These are phyloP conservation scores for Jatropha curcas DNA, from an alignment of 345 rosid genomes.

Conservation along the genomic window DNA sequence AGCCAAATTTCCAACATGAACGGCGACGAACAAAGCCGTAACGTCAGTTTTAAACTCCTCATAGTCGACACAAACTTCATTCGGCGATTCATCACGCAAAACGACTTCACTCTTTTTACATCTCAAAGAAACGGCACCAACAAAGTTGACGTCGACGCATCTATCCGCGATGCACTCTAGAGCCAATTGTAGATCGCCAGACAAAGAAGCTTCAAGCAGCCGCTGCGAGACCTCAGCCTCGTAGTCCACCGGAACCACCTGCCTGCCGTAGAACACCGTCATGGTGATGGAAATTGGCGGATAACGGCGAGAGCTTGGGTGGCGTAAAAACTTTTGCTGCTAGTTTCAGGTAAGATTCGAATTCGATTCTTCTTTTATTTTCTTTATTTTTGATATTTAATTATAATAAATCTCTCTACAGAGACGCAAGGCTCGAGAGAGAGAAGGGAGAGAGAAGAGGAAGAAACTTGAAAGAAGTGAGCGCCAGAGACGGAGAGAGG, in stretches of 20 bases:
- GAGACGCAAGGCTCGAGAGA: slow-evolving; percentile 47
- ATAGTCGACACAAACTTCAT: slow-evolving; percentile 60
- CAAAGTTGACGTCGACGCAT: slow-evolving; percentile 78
- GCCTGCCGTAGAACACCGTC: slow-evolving; percentile 84
- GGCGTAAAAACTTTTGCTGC: slow-evolving; percentile 19
- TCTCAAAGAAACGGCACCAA: slow-evolving; percentile 75
- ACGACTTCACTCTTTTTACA: slow-evolving; percentile 69
- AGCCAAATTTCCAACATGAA: slow-evolving; percentile 66
- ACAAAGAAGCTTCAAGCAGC: slow-evolving; percentile 69
- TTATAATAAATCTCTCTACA: slow-evolving; percentile 10
- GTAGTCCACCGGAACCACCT: slow-evolving; percentile 90
- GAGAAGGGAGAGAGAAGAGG: slow-evolving; percentile 8
- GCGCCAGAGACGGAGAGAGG: slow-evolving; percentile 42
- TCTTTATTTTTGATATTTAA: neutral
- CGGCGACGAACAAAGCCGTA: slow-evolving; percentile 87
- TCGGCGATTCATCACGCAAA: slow-evolving; percentile 57
- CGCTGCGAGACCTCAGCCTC: slow-evolving; percentile 84
- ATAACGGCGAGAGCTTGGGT: neutral
- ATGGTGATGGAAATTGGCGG: slow-evolving; percentile 26
- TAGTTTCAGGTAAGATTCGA: slow-evolving; percentile 14
- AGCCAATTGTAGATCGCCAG: slow-evolving; percentile 64
- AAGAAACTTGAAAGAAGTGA: slow-evolving; percentile 51
- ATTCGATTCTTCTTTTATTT: neutral
- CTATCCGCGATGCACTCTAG: slow-evolving; percentile 67
- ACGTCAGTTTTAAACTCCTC: slow-evolving; percentile 95